Evolutionary conservation across 75 land plant genomes (phyloP), one percentile per base, ranked within the genome.

Genomic region (Picea sitchensis): DNA sequence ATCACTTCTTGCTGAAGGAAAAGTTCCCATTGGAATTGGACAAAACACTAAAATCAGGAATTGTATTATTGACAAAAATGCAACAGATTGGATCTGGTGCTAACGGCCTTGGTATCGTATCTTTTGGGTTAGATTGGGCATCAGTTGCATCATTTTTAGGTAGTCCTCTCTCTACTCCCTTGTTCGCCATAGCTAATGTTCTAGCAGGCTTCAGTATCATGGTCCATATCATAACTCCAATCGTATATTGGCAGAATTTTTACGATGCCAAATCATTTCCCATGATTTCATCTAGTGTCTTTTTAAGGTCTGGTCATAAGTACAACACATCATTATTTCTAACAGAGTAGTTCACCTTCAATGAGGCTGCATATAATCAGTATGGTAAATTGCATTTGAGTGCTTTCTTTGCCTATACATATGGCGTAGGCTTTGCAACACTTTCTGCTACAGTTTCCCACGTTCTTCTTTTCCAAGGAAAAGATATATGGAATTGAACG

Each of bases 381-480:
- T 80, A 84, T 20, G 75, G 88, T 72, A 82, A 81, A 59, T n/a
- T 92, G 51, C 61, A 92, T 44, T 60, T 93, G n/a, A 88, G 90
- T 79, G 79, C 86, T 36, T 84, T 89, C 77, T 91, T 91, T 54
- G 38, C 3, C 3, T 36, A 3, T 3, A 36, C 38, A 36, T 36
- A 36, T 36, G 38, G 38, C 0, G 38, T 36, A 1, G 3, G 3
- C 38, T 36, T 36, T 36, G 38, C 38, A 36, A 36, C 2, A 36
- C 2, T 36, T 36, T 36, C 38, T 1, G 38, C 38, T 36, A 36
- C 0, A 36, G 3, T 36, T 36, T 36, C 38, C 38, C 38, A 36
- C 3, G 38, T 36, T 36, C 38, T 36, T 36, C 38, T 36, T 36
- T 36, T 26, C 26, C 26, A 26, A 26, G 26, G 26, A 26, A 26